Percentiles rank a stretch among this genome's conserved stretches.
Conservation (phyloP, 768 basidiomycete genomes). For the Leccinum aurantiacum region DNA sequence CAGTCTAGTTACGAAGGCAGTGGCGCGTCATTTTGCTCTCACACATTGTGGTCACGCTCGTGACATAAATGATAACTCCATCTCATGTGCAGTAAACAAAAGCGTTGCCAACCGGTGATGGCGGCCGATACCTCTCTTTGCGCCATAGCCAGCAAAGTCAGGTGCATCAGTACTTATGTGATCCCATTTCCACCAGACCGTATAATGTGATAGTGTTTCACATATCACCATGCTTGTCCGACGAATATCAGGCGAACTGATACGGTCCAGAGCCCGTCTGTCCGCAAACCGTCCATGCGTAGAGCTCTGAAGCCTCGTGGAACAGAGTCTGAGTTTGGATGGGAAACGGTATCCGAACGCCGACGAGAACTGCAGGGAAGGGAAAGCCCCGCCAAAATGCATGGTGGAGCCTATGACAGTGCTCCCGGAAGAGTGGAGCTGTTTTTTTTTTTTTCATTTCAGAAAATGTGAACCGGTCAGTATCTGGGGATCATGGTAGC, state of each 20-base stretch:
- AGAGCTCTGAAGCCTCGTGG: not conserved
- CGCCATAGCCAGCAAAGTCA: too few relatives aligned
- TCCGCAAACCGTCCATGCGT: not conserved
- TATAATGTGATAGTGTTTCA: too few relatives aligned
- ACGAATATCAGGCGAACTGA: not conserved
- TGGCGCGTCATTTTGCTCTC: not conserved
- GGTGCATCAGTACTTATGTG: not conserved
- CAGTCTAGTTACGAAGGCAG: not conserved
- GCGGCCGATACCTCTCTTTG: too few relatives aligned
- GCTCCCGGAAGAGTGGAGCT: not conserved
- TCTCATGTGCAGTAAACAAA: not conserved
- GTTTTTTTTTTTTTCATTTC: not conserved
- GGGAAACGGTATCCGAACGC: not conserved
- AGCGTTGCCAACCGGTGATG: not conserved
- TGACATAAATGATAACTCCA: not conserved
- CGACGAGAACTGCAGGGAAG: not conserved
- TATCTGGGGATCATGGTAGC: not conserved
- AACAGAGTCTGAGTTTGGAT: not conserved
- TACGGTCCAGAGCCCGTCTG: too few relatives aligned
- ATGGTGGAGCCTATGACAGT: not conserved
- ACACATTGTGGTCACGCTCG: not conserved
- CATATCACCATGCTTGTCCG: not conserved
- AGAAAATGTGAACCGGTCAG: not conserved
- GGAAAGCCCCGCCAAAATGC: not conserved
- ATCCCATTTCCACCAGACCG: not conserved